A percentile compares a stretch with the other conserved stretches of the same genome.
Evolutionary conservation across 2,329 filamentous ascomycete genomes (phyloP).

Genomic region (Aureobasidium sp.): DNA sequence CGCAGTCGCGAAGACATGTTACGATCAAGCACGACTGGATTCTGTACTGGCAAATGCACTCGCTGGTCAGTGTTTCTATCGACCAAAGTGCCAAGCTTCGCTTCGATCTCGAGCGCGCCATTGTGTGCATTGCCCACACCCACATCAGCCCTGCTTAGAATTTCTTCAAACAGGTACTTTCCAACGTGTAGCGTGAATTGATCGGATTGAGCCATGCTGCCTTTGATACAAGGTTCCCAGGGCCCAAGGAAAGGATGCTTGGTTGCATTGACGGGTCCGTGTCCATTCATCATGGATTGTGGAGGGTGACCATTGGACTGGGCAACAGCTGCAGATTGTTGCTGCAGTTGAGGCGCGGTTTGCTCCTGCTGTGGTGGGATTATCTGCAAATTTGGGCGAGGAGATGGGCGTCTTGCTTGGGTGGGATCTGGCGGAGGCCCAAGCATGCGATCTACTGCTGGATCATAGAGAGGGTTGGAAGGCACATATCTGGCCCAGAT

Average conservation of each 20-base stretch:
- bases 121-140: slow-evolving; percentile 50
- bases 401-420: slow-evolving; percentile 1
- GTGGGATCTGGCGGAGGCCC: slow-evolving; percentile 2
- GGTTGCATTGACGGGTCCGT: neutral
- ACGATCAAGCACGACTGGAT: slow-evolving; percentile 63
- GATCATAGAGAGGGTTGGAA: slow-evolving; percentile 23
- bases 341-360: neutral
- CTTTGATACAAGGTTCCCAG: slow-evolving; percentile 18
- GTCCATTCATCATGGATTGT: neutral
- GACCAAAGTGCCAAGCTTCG: slow-evolving; percentile 78
- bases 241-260: slow-evolving; percentile 11
- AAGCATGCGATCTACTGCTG: neutral
- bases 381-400: neutral
- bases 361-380: neutral
- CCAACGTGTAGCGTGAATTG: slow-evolving; percentile 4
- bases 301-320: slow-evolving; percentile 11
- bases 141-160: slow-evolving; percentile 38
- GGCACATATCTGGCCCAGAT: slow-evolving; percentile 28
- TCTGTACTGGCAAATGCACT: slow-evolving; percentile 58
- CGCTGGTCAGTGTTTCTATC: slow-evolving; percentile 64
- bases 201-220: neutral
- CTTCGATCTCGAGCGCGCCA: slow-evolving; percentile 85
- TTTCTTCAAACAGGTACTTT: slow-evolving; percentile 14
- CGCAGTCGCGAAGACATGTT: slow-evolving; percentile 41
- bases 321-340: neutral